phyloP scores from a whole-genome alignment of 176 grass and related monocot species.

The Neostapfia colusana region DNA sequence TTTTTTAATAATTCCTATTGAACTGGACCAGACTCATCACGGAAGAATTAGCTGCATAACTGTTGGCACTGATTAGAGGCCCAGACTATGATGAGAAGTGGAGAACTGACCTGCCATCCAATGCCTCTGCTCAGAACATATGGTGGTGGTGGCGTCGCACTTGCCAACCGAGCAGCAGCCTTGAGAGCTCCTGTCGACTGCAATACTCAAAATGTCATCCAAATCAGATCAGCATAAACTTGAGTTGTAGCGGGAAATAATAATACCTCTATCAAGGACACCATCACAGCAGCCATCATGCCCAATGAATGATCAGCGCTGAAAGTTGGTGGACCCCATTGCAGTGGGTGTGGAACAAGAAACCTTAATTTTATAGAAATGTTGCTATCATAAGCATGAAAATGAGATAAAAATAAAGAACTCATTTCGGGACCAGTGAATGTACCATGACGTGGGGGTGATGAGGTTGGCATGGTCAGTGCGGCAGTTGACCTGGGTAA shows the following conservation, averaged over 20 bases:
- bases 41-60: not conserved
- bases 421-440: not conserved
- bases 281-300: constrained; percentile 84
- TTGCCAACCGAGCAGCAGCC: constrained; percentile 73
- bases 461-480: constrained; percentile 75
- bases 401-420: constrained; percentile 14
- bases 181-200: constrained; percentile 77
- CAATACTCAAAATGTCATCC: constrained; percentile 9
- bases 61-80: not conserved
- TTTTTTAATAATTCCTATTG: not conserved
- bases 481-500: constrained; percentile 71
- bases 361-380: constrained; percentile 41
- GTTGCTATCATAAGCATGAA: not conserved
- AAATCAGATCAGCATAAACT: not conserved
- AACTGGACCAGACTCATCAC: not conserved
- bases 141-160: constrained; percentile 83
- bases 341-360: constrained; percentile 64
- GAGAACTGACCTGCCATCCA: constrained; percentile 68
- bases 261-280: constrained; percentile 72
- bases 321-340: constrained; percentile 81
- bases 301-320: constrained; percentile 73
- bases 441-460: constrained; percentile 58
- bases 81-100: not conserved
- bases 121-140: constrained; percentile 81
- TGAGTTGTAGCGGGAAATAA: not conserved